Evolutionary conservation across 345 rosid genomes (phyloP), one percentile per base, ranked within the genome.

Genomic region (Hypericum perforatum): DNA sequence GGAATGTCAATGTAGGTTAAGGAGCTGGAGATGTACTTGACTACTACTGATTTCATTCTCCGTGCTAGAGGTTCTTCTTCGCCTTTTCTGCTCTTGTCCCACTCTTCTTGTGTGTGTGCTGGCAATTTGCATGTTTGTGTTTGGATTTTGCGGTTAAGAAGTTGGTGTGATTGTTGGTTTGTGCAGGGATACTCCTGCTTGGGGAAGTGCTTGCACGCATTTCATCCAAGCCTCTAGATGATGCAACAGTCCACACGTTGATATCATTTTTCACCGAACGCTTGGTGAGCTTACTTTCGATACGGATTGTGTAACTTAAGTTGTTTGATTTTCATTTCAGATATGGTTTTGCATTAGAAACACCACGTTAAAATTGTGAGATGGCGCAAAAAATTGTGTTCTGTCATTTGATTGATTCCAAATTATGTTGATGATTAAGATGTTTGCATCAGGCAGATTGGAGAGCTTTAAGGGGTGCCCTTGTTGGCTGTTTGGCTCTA

Each of bases 401-500:
- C 14, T 52, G 52, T 43, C 43, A 37, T 22, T 40, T 57, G 13
- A 45, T 57, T 51, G 45, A 13, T 43, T 49, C 11, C 11, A n/a
- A 44, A 44, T 44, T 44, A 44, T 59, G 43, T 58, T 52, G 56
- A 66, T 62, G 74, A 66, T 62, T 47, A 59, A 52, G 45, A 44
- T 58, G 39, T 54, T 71, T 72, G 49, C 63, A 62, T 71, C 88
- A 92, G 98, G 94, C 78, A 74, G 98, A 92, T 62, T 88, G 98
- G 98, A 81, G 74, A 77, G 81, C 88, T 52, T 39, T 85, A 62
- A 86, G 81, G 14, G 98, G 96, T 57, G 90, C 95, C 15, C 81
- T 92, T 67, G 69, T 80, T 71, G 96, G 96, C 74, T 88, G 98
- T 64, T 81, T 88, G 84, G 88, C 86, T 40, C 54, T 92, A 54